Conservation (phyloP, 768 basidiomycete species). For the Calocybe gangraenosa region DNA sequence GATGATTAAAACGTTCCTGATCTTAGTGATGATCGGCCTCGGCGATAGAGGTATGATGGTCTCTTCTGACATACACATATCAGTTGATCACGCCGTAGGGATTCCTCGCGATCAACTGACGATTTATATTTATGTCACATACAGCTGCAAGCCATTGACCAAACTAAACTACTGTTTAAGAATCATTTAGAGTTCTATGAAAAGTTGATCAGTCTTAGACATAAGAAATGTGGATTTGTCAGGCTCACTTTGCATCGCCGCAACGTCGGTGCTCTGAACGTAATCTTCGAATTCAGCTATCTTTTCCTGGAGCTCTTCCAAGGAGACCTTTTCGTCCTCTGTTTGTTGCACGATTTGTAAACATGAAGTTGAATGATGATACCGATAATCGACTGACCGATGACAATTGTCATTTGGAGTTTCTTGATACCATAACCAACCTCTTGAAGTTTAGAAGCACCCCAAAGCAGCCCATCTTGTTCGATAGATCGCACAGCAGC, state of each 20-base stretch:
- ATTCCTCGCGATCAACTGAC: too few relatives aligned
- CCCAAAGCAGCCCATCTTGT: conserved; percentile 93
- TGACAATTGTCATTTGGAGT: conserved; percentile 68
- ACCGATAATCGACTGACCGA: conserved; percentile 41
- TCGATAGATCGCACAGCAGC: conserved; percentile 79
- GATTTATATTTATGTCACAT: background rate
- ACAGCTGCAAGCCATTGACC: background rate
- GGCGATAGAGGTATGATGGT: background rate
- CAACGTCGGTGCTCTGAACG: conserved; percentile 87
- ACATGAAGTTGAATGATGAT: conserved; percentile 1
- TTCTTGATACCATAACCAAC: conserved; percentile 93
- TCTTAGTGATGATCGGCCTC: background rate
- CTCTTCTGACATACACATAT: too few relatives aligned
- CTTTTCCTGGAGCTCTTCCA: conserved; percentile 92
- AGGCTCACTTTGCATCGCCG: conserved; percentile 89
- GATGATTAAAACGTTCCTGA: too few relatives aligned
- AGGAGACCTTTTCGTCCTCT: conserved; percentile 96
- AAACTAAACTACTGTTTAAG: too few relatives aligned
- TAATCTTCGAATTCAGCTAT: conserved; percentile 81
- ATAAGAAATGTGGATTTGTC: background rate
- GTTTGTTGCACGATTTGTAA: conserved; percentile 8
- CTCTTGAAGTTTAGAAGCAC: conserved; percentile 86
- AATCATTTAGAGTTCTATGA: conserved; percentile 17
- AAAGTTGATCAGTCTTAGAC: conserved; percentile 12
- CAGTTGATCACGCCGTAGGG: too few relatives aligned